A percentile compares a stretch with the other conserved stretches of the same genome.
Conservation (phyloP, 768 basidiomycete genomes). For the Leccinum broughii region DNA sequence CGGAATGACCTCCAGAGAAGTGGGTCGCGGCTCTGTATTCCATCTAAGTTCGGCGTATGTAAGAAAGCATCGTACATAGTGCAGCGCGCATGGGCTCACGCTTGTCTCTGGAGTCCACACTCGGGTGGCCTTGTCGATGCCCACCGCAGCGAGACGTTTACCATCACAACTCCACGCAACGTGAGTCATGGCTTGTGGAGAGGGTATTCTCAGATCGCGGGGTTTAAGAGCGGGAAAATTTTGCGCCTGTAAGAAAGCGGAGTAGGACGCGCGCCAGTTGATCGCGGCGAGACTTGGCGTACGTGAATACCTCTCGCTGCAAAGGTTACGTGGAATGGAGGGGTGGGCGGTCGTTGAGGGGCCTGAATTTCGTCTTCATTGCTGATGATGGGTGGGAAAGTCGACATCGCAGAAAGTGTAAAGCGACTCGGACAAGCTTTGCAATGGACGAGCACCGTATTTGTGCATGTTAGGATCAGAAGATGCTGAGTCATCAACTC, state of each 20-base stretch:
- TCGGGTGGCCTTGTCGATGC: slow-evolving; percentile 74
- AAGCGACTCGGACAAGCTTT: too few species aligned
- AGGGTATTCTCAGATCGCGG: slow-evolving; percentile 67
- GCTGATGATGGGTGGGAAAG: slow-evolving; percentile 18
- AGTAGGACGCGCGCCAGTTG: slow-evolving; percentile 16
- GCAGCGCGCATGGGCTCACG: slow-evolving; percentile 43
- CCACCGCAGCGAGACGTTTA: slow-evolving; percentile 76
- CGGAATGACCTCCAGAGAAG: slow-evolving; percentile 71
- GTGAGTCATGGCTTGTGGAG: slow-evolving; percentile 65
- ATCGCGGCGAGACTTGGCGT: too few species aligned
- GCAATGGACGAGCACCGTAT: slow-evolving; percentile 6
- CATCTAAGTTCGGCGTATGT: slow-evolving; percentile 46
- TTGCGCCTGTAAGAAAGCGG: slow-evolving; percentile 52
- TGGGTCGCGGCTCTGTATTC: slow-evolving; percentile 64
- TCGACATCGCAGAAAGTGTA: slow-evolving; percentile 22
- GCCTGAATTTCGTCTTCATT: slow-evolving; percentile 59
- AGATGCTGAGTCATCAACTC: slow-evolving; percentile 10
- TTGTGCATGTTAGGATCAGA: slow-evolving; percentile 29
- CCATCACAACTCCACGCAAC: slow-evolving; percentile 87
- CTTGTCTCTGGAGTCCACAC: slow-evolving; percentile 81
- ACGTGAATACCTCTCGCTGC: too few species aligned
- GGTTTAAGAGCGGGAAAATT: slow-evolving; percentile 81
- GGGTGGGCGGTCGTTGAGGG: slow-evolving; percentile 13
- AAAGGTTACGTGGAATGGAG: too few species aligned
- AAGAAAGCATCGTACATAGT: not conserved